Evolutionary conservation across 257 asterid genomes (phyloP).

Genomic region (Echites panduratus): DNA sequence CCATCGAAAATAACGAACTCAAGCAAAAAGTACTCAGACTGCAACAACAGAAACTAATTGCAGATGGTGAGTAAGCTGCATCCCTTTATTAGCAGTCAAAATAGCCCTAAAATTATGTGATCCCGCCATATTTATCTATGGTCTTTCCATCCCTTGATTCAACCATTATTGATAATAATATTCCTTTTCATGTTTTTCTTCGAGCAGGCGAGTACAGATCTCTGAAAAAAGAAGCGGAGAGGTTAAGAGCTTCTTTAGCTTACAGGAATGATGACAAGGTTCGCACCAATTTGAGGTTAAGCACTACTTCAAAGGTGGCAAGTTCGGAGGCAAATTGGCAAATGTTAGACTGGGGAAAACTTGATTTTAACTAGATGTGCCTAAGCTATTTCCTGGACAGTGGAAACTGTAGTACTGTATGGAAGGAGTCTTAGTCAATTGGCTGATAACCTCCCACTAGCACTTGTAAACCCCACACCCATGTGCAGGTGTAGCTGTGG

Average conservation of each 20-base stretch:
- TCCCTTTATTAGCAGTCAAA: too few relatives aligned
- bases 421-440: neutral
- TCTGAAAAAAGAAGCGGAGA: conserved; percentile 49
- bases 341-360: conserved; percentile 46
- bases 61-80: conserved; percentile 44
- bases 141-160: too few relatives aligned
- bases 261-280: conserved; percentile 24
- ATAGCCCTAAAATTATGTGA: too few relatives aligned
- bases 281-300: conserved; percentile 23
- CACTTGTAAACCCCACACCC: conserved; percentile 5
- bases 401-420: neutral
- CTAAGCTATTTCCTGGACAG: neutral
- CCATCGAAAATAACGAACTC: conserved; percentile 58
- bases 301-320: conserved; percentile 23
- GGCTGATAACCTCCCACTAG: neutral
- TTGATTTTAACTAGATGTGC: conserved; percentile 37
- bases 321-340: conserved; percentile 40
- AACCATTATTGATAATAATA: neutral
- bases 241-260: conserved; percentile 33
- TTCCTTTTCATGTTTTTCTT: neutral
- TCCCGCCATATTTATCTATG: too few relatives aligned
- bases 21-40: conserved; percentile 53
- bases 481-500: neutral
- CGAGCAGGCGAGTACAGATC: conserved; percentile 56
- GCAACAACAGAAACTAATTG: conserved; percentile 51